Evolutionary conservation across 106 monocot species (phyloP), one percentile per base, ranked within the genome.

Genomic region (Allium sativum): DNA sequence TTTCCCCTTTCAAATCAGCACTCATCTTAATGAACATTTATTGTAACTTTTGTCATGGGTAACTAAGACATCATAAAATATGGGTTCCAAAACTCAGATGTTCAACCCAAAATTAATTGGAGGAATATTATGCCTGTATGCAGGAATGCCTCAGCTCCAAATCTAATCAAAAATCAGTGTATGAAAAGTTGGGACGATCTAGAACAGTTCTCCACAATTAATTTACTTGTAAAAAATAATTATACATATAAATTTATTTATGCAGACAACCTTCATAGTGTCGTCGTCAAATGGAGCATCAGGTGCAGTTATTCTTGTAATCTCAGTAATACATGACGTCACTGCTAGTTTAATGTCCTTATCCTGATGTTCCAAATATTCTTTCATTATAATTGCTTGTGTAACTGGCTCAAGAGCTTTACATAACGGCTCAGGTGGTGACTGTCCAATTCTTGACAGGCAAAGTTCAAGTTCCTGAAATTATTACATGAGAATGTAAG

Each of bases 281-380:
- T 98, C 92, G 66, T 98, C 96, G 71, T 70, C 80, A 53, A 88
- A 98, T 53, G 96, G 96, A 72, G 91, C 86, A 70, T 98, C 92
- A 31, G 96, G 96, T 44, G 96, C 96, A 45, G 96, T 98, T 59
- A 98, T 88, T 51, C 96, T 62, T 12, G 88, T 98, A 52, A 98
- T 92, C 57, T 98, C 96, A 81, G 87, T 88, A 64, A 98, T 73
- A 62, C 91, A 98, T 16, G 84, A 82, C 45, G 96, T 92, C 44
- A 98, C 78, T 7, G 92, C 77, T 78, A 98, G 76, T 74, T 77
- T 87, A 43, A 84, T 82, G 66, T 98, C 91, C 62, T 74, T 84
- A 74, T 98, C 96, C 48, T 85, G 82, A 69, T 87, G 87, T 61
- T 81, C 88, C 53, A 98, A 62, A 46, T 87, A 62, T 55, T 88